These are phyloP conservation scores for Adiantum capillusveneris DNA, from an alignment of 75 land plant genomes.

Conservation along the genomic window DNA sequence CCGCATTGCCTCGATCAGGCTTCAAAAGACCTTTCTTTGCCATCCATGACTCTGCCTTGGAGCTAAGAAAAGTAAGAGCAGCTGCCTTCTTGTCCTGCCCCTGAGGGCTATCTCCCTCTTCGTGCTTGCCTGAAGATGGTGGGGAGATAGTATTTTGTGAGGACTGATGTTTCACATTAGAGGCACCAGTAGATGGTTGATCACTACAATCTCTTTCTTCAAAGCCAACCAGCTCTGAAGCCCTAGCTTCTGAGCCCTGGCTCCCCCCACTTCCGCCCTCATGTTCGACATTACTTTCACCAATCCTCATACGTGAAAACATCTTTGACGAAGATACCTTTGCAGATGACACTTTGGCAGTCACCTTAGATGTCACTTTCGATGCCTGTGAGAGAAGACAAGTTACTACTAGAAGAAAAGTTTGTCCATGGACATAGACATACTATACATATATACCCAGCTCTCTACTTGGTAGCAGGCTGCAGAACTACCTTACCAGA, in stretches of 20 bases:
- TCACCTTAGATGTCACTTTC: slow-evolving; percentile 62
- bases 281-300: slow-evolving; percentile 30
- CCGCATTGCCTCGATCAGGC: slow-evolving; percentile 23
- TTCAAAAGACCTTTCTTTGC: slow-evolving; percentile 56
- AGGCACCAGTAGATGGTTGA: slow-evolving; percentile 1
- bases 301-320: slow-evolving; percentile 27
- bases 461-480: background rate
- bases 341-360: slow-evolving; percentile 40
- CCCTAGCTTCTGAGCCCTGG: slow-evolving; percentile 54
- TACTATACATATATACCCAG: too few species aligned
- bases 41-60: slow-evolving; percentile 81
- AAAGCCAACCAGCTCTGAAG: slow-evolving; percentile 17
- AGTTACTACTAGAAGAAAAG: too few species aligned
- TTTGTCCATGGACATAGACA: too few species aligned
- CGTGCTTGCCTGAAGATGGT: slow-evolving; percentile 18
- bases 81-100: slow-evolving; percentile 43
- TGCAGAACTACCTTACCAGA: background rate
- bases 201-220: slow-evolving; percentile 49
- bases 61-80: slow-evolving; percentile 38
- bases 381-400: background rate
- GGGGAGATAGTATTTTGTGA: background rate
- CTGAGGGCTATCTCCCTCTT: slow-evolving; percentile 25
- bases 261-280: slow-evolving; percentile 58
- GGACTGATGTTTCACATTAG: background rate
- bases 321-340: background rate